A percentile compares a stretch with the other conserved stretches of the same genome.
phyloP scores from a whole-genome alignment of 345 rosid genomes.

The Aegle marmelos region DNA sequence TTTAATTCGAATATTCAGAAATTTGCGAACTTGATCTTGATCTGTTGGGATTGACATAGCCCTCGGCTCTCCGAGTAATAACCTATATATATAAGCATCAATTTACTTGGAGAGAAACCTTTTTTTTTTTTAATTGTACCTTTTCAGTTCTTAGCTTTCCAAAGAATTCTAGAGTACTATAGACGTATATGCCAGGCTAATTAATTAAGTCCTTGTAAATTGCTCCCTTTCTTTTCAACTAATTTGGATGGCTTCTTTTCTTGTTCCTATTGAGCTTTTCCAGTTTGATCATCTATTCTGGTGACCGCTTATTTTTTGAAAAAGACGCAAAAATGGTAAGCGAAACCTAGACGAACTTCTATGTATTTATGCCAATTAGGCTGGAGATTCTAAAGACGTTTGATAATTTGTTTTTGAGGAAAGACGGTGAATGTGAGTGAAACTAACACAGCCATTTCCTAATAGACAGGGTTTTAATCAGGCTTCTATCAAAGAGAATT shows the following conservation, averaged over 20 bases:
- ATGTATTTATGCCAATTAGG: neutral
- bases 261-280: slow-evolving; percentile 1
- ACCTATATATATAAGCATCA: slow-evolving; percentile 21
- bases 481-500: too few relatives aligned
- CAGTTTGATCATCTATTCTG: neutral
- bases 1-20: neutral
- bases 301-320: neutral
- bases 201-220: neutral
- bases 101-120: slow-evolving; percentile 28
- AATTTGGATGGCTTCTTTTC: neutral
- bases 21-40: neutral
- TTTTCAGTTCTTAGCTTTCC: slow-evolving; percentile 10
- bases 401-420: neutral
- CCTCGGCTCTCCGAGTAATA: slow-evolving; percentile 28
- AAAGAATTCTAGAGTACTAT: slow-evolving; percentile 14
- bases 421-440: too few relatives aligned
- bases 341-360: neutral
- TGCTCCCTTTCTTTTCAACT: slow-evolving; percentile 18
- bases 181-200: slow-evolving; percentile 24
- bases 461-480: too few relatives aligned
- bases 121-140: neutral
- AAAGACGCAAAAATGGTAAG: neutral
- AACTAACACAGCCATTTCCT: too few relatives aligned
- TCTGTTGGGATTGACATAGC: slow-evolving; percentile 5
- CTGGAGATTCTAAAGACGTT: neutral